Conservation (phyloP, 2,329 filamentous ascomycete genomes). For the Achaetomium macrosporum region DNA sequence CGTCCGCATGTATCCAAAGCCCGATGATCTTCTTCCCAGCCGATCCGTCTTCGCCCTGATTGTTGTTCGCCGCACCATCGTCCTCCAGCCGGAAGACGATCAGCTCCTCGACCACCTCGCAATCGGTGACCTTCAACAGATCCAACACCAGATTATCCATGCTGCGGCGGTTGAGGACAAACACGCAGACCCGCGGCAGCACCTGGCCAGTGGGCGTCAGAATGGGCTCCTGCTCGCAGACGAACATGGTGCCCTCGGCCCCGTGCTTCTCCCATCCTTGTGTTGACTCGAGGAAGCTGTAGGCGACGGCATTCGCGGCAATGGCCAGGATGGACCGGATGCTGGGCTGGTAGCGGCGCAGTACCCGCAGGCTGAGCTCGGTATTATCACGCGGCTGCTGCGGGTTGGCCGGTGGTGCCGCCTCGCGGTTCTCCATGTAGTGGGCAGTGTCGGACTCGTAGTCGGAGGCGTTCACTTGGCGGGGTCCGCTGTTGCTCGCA, state of each 20-base stretch:
- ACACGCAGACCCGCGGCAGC: conserved; percentile 50
- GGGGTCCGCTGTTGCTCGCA: conserved; percentile 24
- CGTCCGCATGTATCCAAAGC: conserved; percentile 45
- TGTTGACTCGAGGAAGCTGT: conserved; percentile 63
- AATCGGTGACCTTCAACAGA: conserved; percentile 53
- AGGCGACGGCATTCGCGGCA: conserved; percentile 80
- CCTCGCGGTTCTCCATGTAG: conserved; percentile 38
- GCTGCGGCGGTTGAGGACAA: conserved; percentile 67
- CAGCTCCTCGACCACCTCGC: conserved; percentile 56
- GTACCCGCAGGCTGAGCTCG: conserved; percentile 79
- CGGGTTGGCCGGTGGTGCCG: conserved; percentile 41
- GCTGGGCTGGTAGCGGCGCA: conserved; percentile 72
- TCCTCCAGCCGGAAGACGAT: conserved; percentile 43
- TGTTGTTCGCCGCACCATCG: conserved; percentile 20
- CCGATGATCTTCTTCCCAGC: conserved; percentile 39
- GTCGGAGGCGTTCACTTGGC: conserved; percentile 44
- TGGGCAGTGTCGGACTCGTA: conserved; percentile 61
- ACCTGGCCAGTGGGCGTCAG: conserved; percentile 32
- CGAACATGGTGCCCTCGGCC: conserved; percentile 82
- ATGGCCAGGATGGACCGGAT: conserved; percentile 70
- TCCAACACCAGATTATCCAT: conserved; percentile 66
- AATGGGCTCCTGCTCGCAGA: conserved; percentile 59
- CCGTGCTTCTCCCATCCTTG: conserved; percentile 77
- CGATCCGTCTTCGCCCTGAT: conserved; percentile 21
- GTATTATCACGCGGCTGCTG: conserved; percentile 63